phyloP scores from a whole-genome alignment of 495 filamentous ascomycete species.

The Aspergillus heteromorphus region DNA sequence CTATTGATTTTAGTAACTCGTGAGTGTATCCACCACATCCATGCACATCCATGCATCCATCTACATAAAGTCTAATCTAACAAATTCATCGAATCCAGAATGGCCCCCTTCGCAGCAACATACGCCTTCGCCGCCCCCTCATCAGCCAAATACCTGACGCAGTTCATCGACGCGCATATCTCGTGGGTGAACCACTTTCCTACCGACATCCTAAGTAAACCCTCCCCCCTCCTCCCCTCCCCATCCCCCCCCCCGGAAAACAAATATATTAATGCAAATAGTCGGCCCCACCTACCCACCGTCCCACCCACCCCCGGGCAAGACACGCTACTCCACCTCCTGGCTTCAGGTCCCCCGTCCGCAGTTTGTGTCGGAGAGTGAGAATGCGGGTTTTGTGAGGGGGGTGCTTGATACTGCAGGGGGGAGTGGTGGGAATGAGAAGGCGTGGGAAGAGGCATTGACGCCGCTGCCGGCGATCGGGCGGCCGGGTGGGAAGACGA shows the following conservation, averaged over 20 bases:
- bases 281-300: slow-evolving; percentile 38
- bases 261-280: not conserved
- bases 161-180: slow-evolving; percentile 42
- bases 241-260: no score
- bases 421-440: slow-evolving; percentile 10
- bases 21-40: slow-evolving; percentile 11
- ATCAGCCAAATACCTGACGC: slow-evolving; percentile 47
- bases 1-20: slow-evolving; percentile 35
- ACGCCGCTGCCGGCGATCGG: slow-evolving; percentile 35
- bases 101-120: slow-evolving; percentile 33
- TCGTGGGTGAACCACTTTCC: slow-evolving; percentile 51
- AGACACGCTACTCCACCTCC: slow-evolving; percentile 31
- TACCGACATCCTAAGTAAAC: slow-evolving; percentile 34
- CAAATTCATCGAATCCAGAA: no score
- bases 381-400: slow-evolving; percentile 7
- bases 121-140: slow-evolving; percentile 45
- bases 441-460: slow-evolving; percentile 23
- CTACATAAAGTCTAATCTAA: no score
- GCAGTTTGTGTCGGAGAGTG: slow-evolving; percentile 25
- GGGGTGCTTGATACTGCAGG: slow-evolving; percentile 13
- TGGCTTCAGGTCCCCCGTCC: slow-evolving; percentile 38
- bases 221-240: not conserved
- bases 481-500: slow-evolving; percentile 27
- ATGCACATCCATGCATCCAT: no score
- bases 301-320: slow-evolving; percentile 17